These are phyloP conservation scores for Hypsizygus marmoreus DNA, from an alignment of 768 basidiomycete genomes.

Conservation along the genomic window DNA sequence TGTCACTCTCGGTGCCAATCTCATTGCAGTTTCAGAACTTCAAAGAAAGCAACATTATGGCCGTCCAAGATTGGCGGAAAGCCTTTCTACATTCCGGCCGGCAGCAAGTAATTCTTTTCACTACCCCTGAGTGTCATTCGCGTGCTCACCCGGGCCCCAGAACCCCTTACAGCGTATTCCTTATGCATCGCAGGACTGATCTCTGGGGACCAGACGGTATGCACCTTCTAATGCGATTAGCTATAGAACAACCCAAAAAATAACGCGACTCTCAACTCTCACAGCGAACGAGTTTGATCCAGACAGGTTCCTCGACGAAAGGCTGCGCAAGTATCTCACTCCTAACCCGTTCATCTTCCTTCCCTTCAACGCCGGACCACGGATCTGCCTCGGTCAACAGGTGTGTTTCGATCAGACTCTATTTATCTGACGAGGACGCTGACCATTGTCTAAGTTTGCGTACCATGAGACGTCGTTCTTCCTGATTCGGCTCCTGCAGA, in stretches of 20 bases:
- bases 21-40: constrained; percentile 12
- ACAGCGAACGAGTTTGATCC: constrained; percentile 61
- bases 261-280: neutral
- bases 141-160: constrained; percentile 19
- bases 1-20: neutral
- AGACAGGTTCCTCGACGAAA: constrained; percentile 62
- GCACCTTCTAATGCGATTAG: too few species aligned
- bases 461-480: constrained; percentile 57
- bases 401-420: too few species aligned
- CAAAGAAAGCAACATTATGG: constrained; percentile 30
- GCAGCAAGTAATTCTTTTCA: constrained; percentile 24
- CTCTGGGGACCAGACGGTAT: constrained; percentile 64
- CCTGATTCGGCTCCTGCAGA: constrained; percentile 48
- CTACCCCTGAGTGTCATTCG: constrained; percentile 5
- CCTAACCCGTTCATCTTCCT: constrained; percentile 70
- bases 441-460: constrained; percentile 43
- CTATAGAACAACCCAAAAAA: too few species aligned
- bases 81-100: constrained; percentile 39
- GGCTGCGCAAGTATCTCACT: constrained; percentile 51
- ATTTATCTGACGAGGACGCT: too few species aligned
- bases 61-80: constrained; percentile 26
- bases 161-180: constrained; percentile 32
- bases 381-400: constrained; percentile 60
- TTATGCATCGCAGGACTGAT: constrained; percentile 45
- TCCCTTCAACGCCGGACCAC: constrained; percentile 69